Evolutionary conservation across 305 asterid genomes (phyloP).

Genomic region (Fraxinus greggii): DNA sequence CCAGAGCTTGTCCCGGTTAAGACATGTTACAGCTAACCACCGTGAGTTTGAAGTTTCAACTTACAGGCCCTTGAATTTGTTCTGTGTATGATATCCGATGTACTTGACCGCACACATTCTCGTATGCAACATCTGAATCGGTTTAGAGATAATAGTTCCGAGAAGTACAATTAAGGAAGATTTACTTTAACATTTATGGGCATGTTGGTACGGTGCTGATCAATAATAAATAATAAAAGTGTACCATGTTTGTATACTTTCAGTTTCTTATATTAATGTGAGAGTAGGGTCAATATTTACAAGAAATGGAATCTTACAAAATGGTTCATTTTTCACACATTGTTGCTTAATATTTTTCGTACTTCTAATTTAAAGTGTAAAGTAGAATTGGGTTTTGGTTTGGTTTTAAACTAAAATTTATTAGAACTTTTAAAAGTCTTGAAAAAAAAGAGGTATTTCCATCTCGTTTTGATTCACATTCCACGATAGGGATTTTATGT

Average conservation of each 20-base stretch:
- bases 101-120: neutral
- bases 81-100: neutral
- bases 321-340: neutral
- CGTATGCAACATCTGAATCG: neutral
- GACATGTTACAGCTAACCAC: neutral
- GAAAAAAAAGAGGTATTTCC: no score
- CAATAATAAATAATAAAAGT: neutral
- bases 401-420: no score
- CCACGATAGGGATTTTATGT: no score
- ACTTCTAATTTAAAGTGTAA: neutral
- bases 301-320: neutral
- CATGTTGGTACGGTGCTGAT: neutral
- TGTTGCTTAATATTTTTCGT: neutral
- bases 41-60: neutral
- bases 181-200: neutral
- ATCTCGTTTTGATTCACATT: neutral
- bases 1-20: conserved; percentile 12
- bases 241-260: neutral
- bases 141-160: neutral
- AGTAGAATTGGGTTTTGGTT: no score
- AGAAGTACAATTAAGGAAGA: neutral
- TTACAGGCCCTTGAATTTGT: neutral
- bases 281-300: neutral
- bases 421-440: no score
- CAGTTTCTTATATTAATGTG: neutral